Base-by-base conservation (phyloP, 768 basidiomycete species). In the Tubosaeta sp. region DNA sequence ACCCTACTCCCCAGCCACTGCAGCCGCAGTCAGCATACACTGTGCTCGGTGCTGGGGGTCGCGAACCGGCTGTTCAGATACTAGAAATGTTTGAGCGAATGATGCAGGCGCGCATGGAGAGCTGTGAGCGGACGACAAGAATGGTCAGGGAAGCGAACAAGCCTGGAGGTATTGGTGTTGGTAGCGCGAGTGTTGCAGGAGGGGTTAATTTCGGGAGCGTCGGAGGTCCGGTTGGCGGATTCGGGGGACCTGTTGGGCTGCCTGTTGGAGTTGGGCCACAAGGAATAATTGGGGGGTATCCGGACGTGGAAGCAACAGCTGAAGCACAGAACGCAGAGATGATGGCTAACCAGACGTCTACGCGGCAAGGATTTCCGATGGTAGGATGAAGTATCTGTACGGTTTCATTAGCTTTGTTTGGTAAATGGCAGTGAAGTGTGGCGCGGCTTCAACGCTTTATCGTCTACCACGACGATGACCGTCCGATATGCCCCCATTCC, bases 101-200 rank as follows among this genome's bases (percentile, higher is more conserved):
- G 72, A 79, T 87, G 73, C 83, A 86, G 59, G 74, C 81, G 3
- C 77, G 87, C 48, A 81, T 89, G 77, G 86, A 87, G 66, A 87
- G 84, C 60, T 89, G 87, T 65, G 76, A 83, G 56, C 74, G 84
- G 30, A 73, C 86, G 46, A 79, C 79, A 55, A 76, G 75, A 42
- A 71, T 88, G 54, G 77, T 86, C 19, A 59, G 65, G 47, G 61
- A 61, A 24, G 65, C 66, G n/a, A 59, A 60, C 52, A 63, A 40
- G n/a, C 59, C 66, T 18, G 60, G 55, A 8, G 56, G 56, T 7
- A 27, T 45, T 30, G 54, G 54, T 13, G 48, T 40, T 31, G 52
- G 54, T 30, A 44, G 51, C 9, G 13, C 52, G 10, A 44, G 54
- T 27, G 42, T 39, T 16, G 46, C 39, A 2, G 60, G 54, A 22